phyloP scores from a whole-genome alignment of 1,284 basidiomycete genomes.

The Lentinus polychrous region DNA sequence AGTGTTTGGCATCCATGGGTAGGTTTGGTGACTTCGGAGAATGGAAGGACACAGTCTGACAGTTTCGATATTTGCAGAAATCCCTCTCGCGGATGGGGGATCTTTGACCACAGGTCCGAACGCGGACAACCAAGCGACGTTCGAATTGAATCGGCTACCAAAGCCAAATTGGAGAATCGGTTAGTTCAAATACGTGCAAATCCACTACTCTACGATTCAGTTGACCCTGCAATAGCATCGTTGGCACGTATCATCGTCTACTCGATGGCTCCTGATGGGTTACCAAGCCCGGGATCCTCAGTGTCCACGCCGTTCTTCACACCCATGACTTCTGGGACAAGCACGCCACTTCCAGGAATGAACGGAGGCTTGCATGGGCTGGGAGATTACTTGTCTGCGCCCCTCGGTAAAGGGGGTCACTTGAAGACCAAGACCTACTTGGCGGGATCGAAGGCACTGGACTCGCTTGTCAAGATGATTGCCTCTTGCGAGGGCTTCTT shows the following conservation, averaged over 20 bases:
- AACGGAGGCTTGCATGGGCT: conserved; percentile 22
- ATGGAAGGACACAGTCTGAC: conserved; percentile 1
- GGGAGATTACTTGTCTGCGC: conserved; percentile 57
- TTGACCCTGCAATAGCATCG: conserved; percentile 42
- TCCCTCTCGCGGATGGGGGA: conserved; percentile 63
- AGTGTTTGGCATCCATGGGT: conserved; percentile 86
- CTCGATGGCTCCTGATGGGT: conserved; percentile 78
- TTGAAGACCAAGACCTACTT: conserved; percentile 54
- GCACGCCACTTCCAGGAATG: conserved; percentile 41
- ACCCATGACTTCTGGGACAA: conserved; percentile 54
- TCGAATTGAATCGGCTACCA: conserved; percentile 60
- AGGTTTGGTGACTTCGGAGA: conserved; percentile 25
- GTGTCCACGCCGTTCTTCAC: conserved; percentile 58
- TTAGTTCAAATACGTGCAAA: conserved; percentile 27
- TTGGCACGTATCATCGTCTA: conserved; percentile 86
- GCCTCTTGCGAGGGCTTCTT: conserved; percentile 89
- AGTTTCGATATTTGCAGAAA: conserved; percentile 37
- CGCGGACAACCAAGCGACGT: conserved; percentile 58
- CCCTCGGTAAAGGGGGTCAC: conserved; percentile 36
- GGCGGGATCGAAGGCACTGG: conserved; percentile 82
- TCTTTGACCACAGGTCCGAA: conserved; percentile 66
- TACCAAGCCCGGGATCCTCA: conserved; percentile 44
- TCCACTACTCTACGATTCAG: neutral
- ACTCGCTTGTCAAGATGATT: conserved; percentile 78
- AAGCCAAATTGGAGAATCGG: conserved; percentile 66